phyloP scores from a whole-genome alignment of 371 early-diverging fungal species.

The Syncephalastrum sp. region DNA sequence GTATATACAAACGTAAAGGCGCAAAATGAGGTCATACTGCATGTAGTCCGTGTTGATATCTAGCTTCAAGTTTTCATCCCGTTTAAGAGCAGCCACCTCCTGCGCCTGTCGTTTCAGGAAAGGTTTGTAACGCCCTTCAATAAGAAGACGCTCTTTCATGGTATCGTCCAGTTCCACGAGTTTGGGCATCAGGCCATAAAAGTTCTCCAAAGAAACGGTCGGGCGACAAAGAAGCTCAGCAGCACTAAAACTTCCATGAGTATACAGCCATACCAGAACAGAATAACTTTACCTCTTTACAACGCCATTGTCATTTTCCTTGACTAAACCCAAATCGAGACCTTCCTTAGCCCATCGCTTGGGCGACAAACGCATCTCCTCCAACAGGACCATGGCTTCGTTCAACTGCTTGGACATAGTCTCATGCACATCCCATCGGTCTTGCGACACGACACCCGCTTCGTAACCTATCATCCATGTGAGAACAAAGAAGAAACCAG shows the following conservation, averaged over 20 bases:
- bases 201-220: conserved; percentile 40
- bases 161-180: conserved; percentile 42
- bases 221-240: conserved; percentile 56
- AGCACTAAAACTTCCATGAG: conserved; percentile 31
- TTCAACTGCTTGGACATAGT: conserved; percentile 32
- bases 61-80: conserved; percentile 66
- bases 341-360: conserved; percentile 54
- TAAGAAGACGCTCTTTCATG: conserved; percentile 45
- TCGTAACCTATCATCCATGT: conserved; percentile 37
- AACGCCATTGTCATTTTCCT: conserved; percentile 49
- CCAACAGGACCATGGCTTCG: conserved; percentile 40
- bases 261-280: no score
- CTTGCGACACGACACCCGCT: conserved; percentile 49
- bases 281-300: conserved; percentile 44
- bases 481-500: not conserved
- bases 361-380: conserved; percentile 42
- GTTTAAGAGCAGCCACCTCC: conserved; percentile 63
- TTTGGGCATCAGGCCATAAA: conserved; percentile 47
- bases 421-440: conserved; percentile 47
- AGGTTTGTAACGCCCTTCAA: conserved; percentile 72
- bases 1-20: not conserved
- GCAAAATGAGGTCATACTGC: not conserved
- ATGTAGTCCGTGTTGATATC: conserved; percentile 68
- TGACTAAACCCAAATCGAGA: conserved; percentile 21
- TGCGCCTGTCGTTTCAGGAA: conserved; percentile 65